Percentiles rank a stretch among this genome's conserved stretches.
These are phyloP conservation scores for Phialophora verrucosa DNA, from an alignment of 2,329 filamentous ascomycete species.

Conservation along the genomic window DNA sequence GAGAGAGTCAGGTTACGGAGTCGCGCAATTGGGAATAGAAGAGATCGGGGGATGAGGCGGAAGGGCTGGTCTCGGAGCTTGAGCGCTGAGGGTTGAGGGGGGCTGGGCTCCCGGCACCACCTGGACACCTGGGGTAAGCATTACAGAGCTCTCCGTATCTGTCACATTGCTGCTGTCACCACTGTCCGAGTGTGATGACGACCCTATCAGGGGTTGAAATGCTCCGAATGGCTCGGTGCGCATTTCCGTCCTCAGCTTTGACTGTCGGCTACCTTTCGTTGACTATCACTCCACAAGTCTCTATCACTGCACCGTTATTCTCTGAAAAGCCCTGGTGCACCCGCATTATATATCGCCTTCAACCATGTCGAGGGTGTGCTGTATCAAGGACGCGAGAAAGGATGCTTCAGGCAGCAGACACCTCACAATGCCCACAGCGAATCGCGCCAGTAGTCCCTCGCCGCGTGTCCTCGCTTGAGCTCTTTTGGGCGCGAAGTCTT, in stretches of 20 bases:
- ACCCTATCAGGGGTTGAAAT: background rate
- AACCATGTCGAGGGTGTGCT: background rate
- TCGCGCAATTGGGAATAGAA: constrained; percentile 2
- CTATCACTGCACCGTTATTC: background rate
- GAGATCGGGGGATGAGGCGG: background rate
- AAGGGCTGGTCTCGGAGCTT: background rate
- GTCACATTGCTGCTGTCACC: too few species aligned
- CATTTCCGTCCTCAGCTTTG: background rate
- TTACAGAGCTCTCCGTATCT: background rate
- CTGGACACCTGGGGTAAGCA: background rate
- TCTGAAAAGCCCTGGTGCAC: background rate
- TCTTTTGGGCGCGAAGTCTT: background rate
- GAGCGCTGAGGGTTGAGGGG: background rate
- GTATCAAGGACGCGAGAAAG: background rate
- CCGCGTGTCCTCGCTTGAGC: constrained; percentile 4
- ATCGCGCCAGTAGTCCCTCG: constrained; percentile 1
- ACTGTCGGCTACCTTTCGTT: background rate
- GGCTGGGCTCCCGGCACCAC: background rate
- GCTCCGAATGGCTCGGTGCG: background rate
- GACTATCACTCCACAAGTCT: background rate
- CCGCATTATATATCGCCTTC: background rate
- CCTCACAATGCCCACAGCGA: background rate
- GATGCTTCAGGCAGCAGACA: background rate
- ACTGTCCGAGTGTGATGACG: background rate
- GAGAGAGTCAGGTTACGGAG: constrained; percentile 2